phyloP scores from a whole-genome alignment of 2,329 filamentous ascomycete genomes.

The Penicillium sp. region DNA sequence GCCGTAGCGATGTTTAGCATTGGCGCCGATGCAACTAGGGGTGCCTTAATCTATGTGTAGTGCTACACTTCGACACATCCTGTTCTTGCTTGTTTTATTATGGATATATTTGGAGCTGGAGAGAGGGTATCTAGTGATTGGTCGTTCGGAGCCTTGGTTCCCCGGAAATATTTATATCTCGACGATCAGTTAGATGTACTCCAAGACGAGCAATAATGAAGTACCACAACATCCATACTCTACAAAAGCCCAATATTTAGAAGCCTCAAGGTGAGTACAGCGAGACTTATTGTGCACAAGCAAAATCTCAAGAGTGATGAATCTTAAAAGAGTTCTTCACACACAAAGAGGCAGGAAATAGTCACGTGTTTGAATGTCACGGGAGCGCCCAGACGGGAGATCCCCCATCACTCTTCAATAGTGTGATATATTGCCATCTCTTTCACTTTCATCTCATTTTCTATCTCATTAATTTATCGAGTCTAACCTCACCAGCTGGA shows the following conservation, averaged over 20 bases:
- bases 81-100: background rate
- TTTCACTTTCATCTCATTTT: background rate
- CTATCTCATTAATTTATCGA: background rate
- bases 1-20: constrained; percentile 68
- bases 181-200: background rate
- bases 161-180: background rate
- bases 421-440: background rate
- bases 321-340: background rate
- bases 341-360: background rate
- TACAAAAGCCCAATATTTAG: background rate
- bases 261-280: background rate
- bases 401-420: background rate
- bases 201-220: background rate
- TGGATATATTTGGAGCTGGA: background rate
- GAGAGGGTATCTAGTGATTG: background rate
- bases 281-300: background rate
- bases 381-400: constrained; percentile 9
- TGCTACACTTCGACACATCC: constrained; percentile 33
- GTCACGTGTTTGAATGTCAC: constrained; percentile 17
- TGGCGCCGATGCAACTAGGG: constrained; percentile 67
- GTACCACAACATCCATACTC: background rate
- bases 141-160: background rate
- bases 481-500: background rate
- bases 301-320: background rate
- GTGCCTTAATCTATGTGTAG: constrained; percentile 64